Conservation (phyloP, 1,284 basidiomycete species). For the Tranzscheliella williamsii region DNA sequence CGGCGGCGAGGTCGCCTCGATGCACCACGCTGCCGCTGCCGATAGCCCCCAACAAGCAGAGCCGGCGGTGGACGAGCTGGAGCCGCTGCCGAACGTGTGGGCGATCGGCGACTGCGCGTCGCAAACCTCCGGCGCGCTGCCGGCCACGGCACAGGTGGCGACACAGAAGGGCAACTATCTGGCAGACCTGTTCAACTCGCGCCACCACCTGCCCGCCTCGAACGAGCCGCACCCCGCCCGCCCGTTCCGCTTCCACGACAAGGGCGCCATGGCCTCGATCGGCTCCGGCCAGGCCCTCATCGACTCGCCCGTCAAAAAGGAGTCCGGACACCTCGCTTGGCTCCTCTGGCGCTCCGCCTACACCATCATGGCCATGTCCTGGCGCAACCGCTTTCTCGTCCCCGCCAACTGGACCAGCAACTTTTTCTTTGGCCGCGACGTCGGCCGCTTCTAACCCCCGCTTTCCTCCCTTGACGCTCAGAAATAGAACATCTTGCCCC, state of each 20-base stretch:
- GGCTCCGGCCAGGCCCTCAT: conserved; percentile 69
- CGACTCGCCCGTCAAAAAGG: conserved; percentile 55
- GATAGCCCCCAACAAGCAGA: not conserved
- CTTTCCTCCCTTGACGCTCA: no score
- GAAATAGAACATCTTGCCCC: no score
- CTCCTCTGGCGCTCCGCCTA: conserved; percentile 78
- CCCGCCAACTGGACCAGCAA: conserved; percentile 58
- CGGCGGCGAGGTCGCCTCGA: not conserved
- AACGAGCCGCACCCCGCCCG: not conserved
- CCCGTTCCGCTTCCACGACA: conserved; percentile 71
- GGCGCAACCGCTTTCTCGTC: conserved; percentile 68
- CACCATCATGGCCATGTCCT: conserved; percentile 73
- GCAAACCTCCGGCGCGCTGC: conserved; percentile 63
- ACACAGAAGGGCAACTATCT: conserved; percentile 55
- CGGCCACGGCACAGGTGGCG: conserved; percentile 62
- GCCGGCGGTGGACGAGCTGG: conserved; percentile 1
- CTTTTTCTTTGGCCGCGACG: conserved; percentile 76
- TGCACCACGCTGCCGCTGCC: not conserved
- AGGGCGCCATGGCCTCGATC: conserved; percentile 78
- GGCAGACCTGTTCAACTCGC: conserved; percentile 39
- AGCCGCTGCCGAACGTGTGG: conserved; percentile 44
- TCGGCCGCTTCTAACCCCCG: conserved; percentile 70
- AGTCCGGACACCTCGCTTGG: conserved; percentile 69
- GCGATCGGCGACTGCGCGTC: conserved; percentile 74
- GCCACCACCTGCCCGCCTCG: not conserved